Evolutionary conservation across 2,329 filamentous ascomycete genomes (phyloP), one percentile per base, ranked within the genome.

Genomic region (Dothideomycetidae sp.): DNA sequence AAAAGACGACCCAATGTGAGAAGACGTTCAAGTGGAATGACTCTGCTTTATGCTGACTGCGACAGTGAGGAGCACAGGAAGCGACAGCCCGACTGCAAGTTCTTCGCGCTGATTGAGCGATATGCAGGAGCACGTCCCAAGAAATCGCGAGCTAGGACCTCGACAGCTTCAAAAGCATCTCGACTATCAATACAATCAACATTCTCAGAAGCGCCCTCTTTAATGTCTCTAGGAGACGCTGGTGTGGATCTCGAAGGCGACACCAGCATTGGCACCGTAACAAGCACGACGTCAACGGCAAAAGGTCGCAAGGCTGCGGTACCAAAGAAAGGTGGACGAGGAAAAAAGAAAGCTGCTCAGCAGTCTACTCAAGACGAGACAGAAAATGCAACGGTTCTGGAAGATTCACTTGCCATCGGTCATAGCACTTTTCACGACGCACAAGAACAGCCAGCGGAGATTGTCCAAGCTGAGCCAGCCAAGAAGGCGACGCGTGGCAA

Each of bases 1-100:
- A 1, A 77, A 78, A 42, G 90, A 98, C 56, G 83, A 93, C 53
- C 90, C 90, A 43, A 72, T 80, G 76, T 85, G 57, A 60, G 79
- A 31, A 10, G 9, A n/a, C 5, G 32, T n/a, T 10, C 19, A 16
- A 18, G 26, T 2, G 5, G 12, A n/a, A n/a, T n/a, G n/a, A n/a
- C n/a, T n/a, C n/a, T n/a, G n/a, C n/a, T 16, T 10, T 10, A n/a
- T 31, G 3, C 36, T 34, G 26, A 28, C 21, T 37, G 29, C 29
- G 10, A 9, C 41, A 88, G 81, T 53, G 77, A 92, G 43, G 90
- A 98, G 54, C 90, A 98, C 54, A 75, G 77, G 49, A 76, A 73
- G 38, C 75, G 90, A 48, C 79, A 78, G 1, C 73, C 83, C 0
- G 68, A 78, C 15, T 98, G 90, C 53, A 68, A 75, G 10, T 96